Evolutionary conservation across 2,329 filamentous ascomycete genomes (phyloP), one percentile per base, ranked within the genome.

Genomic region (Exophiala aquamarina): DNA sequence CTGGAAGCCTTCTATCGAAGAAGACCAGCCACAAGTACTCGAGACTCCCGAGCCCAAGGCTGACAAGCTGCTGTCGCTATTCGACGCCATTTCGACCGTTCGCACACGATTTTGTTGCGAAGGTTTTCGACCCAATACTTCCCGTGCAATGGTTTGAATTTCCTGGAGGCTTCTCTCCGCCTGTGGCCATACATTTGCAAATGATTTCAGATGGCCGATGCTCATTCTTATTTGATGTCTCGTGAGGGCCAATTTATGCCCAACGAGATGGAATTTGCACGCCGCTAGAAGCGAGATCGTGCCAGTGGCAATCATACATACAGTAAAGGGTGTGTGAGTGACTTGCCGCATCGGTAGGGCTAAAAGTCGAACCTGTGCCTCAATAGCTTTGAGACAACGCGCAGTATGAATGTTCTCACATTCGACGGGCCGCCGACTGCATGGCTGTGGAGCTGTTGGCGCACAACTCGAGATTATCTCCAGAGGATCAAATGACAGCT

Each of bases 151-250:
- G 0, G 54, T 66, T 47, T 71, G 70, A 2, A 72, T 63, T 52
- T 72, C 70, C 11, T 57, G 46, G 0, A 73, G 61, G 48, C 67
- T 70, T 40, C 59, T 63, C 1, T 61, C 60, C 4, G 62, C 64
- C 23, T 65, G 56, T 0, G 68, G 63, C 70, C 70, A 72, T 2
- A 68, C n/a, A 5, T 63, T 59, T 1, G 61, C 69, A 36, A 72
- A 29, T 3, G 57, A 52, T 50, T 64, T 66, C 7, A 72, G 59
- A 45, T 65, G 72, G 1, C 70, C 70, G n/a, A 73, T 66, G 3
- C 55, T 67, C 59, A 72, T 61, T 4, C 69, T 64, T 17, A 73
- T 69, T 52, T 73, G 70, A 18, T 68, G 63, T 47, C 70, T 59
- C n/a, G 68, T 68, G 1, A 67, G 59, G 1, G 60, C 53, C 4